Evolutionary conservation across 768 basidiomycete genomes (phyloP).

Genomic region (Mycena polygramma): DNA sequence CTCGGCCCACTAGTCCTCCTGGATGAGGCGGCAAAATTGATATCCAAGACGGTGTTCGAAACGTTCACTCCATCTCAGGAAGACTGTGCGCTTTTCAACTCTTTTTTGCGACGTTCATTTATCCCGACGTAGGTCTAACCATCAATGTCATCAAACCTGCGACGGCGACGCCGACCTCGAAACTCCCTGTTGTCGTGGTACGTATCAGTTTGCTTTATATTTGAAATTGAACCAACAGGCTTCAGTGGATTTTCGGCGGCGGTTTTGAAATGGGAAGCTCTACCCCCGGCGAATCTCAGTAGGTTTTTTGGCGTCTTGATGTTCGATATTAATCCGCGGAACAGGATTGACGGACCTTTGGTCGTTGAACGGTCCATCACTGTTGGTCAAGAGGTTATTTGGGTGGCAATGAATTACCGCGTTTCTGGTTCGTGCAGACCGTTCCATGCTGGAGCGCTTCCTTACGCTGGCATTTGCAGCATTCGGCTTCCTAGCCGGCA

Average conservation of each 20-base stretch:
- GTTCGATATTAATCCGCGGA: neutral
- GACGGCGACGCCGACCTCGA: conserved; percentile 46
- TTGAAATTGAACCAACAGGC: neutral
- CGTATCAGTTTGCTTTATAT: conserved; percentile 27
- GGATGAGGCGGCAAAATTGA: no score
- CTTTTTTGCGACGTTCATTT: neutral
- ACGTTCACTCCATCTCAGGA: neutral
- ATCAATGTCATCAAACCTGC: conserved; percentile 61
- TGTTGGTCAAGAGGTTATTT: conserved; percentile 44
- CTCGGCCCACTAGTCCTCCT: no score
- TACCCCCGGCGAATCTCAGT: neutral
- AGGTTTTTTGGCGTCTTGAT: no score
- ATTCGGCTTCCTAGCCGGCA: conserved; percentile 60
- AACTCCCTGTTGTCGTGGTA: conserved; percentile 64
- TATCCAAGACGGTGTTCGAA: no score
- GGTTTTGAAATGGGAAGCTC: neutral
- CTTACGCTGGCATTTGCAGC: conserved; percentile 24
- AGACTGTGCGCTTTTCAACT: neutral
- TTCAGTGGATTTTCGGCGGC: conserved; percentile 10
- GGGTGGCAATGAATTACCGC: conserved; percentile 51
- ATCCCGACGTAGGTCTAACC: conserved; percentile 33
- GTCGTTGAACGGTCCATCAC: conserved; percentile 45
- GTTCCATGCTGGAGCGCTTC: neutral
- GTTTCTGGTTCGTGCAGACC: conserved; percentile 30
- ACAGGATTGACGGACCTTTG: neutral